Evolutionary conservation across 768 basidiomycete genomes (phyloP).

Genomic region (Tubosaeta brunneosetosa): DNA sequence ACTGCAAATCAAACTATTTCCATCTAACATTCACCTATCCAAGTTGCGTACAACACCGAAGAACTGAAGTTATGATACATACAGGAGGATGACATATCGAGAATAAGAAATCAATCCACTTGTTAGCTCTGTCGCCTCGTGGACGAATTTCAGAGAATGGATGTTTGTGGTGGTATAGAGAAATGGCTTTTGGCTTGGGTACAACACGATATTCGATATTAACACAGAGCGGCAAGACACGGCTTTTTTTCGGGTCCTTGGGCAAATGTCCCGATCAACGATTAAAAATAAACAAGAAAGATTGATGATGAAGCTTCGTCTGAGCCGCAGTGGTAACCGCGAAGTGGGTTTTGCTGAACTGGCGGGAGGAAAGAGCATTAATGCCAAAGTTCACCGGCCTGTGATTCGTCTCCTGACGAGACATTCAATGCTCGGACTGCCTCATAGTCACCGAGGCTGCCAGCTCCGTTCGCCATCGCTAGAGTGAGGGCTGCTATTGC

Average conservation of each 20-base stretch:
- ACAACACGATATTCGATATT: slow-evolving; percentile 28
- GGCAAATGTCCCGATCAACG: slow-evolving; percentile 7
- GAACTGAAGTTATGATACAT: slow-evolving; percentile 20
- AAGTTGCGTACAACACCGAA: background rate
- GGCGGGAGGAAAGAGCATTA: slow-evolving; percentile 18
- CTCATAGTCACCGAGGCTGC: slow-evolving; percentile 53
- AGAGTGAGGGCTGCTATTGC: slow-evolving; percentile 55
- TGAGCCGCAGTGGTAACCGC: background rate
- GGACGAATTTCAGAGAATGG: slow-evolving; percentile 3
- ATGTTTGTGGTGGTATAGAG: slow-evolving; percentile 24
- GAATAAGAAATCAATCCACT: slow-evolving; percentile 16
- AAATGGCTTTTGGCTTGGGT: slow-evolving; percentile 15
- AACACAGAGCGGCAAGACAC: slow-evolving; percentile 14
- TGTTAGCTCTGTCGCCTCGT: slow-evolving; percentile 6
- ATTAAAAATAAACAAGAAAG: slow-evolving; percentile 28
- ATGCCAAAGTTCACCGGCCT: slow-evolving; percentile 60
- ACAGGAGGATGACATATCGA: slow-evolving; percentile 19
- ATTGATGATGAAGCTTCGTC: slow-evolving; percentile 1
- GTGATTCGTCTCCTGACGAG: slow-evolving; percentile 35
- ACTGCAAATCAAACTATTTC: background rate
- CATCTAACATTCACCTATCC: background rate
- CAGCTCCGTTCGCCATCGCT: slow-evolving; percentile 62
- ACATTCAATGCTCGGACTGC: slow-evolving; percentile 39
- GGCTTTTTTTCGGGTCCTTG: slow-evolving; percentile 21
- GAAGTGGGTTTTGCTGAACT: slow-evolving; percentile 4